Evolutionary conservation across 257 asterid species (phyloP).

Genomic region (Thymus quinquecostatus): DNA sequence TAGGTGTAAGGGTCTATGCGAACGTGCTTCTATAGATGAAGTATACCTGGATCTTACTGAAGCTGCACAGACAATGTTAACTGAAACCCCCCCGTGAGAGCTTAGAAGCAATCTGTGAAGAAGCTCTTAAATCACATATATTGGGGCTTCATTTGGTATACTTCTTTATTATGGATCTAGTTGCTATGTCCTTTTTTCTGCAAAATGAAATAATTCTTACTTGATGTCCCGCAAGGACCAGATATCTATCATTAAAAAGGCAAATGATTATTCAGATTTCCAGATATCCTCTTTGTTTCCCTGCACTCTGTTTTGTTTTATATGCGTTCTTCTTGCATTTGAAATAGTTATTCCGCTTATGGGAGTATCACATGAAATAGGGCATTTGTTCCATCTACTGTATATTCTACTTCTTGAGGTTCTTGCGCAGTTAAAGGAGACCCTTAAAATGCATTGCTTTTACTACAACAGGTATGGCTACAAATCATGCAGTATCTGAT

Average conservation of each 20-base stretch:
- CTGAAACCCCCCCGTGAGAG: constrained; percentile 58
- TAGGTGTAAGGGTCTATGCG: constrained; percentile 93
- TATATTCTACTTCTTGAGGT: too few species aligned
- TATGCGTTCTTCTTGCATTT: constrained; percentile 18
- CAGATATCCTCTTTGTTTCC: background rate
- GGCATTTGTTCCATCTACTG: too few species aligned
- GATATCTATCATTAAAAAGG: background rate
- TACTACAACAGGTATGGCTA: too few species aligned
- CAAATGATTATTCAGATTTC: constrained; percentile 19
- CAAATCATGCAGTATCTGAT: too few species aligned
- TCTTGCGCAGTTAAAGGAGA: too few species aligned
- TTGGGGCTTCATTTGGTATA: constrained; percentile 79
- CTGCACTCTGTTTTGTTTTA: constrained; percentile 11
- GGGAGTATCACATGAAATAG: constrained; percentile 16
- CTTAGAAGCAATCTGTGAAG: constrained; percentile 62
- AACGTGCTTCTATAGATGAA: constrained; percentile 98
- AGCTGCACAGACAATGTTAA: constrained; percentile 82
- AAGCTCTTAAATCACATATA: constrained; percentile 76
- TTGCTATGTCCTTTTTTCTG: constrained; percentile 8
- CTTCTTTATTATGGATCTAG: background rate
- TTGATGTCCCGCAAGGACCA: background rate
- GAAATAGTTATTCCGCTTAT: constrained; percentile 11
- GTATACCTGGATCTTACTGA: constrained; percentile 95
- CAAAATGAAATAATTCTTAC: constrained; percentile 10
- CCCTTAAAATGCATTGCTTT: too few species aligned